Percentiles rank a stretch among this genome's conserved stretches.
Conservation (phyloP, 1,284 basidiomycete species). For the Pseudozyma sp. region DNA sequence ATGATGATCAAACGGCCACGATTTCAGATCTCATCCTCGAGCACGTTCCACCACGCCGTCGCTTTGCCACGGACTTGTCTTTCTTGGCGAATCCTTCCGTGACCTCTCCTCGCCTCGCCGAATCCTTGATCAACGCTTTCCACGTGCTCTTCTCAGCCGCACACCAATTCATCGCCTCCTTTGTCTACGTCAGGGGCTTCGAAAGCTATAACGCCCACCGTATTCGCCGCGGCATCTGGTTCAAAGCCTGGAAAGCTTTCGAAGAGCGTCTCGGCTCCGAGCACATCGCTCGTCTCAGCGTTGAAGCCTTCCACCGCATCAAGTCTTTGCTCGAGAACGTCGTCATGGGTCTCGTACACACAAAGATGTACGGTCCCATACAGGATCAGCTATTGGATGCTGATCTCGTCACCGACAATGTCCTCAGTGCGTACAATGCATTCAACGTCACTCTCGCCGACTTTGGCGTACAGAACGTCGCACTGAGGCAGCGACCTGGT, state of each 20-base stretch:
- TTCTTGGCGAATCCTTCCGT: conserved; percentile 13
- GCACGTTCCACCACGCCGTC: conserved; percentile 12
- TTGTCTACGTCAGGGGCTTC: conserved; percentile 50
- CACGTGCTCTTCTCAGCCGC: conserved; percentile 23
- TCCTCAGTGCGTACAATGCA: conserved; percentile 29
- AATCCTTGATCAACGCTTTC: conserved; percentile 20
- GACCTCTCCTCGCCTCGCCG: conserved; percentile 4
- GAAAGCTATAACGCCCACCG: conserved; percentile 49
- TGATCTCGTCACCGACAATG: conserved; percentile 31
- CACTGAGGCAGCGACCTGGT: conserved; percentile 26
- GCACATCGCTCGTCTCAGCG: conserved; percentile 26
- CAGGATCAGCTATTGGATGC: conserved; percentile 26
- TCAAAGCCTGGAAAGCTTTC: conserved; percentile 45
- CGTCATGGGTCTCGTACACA: conserved; percentile 47
- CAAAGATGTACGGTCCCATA: conserved; percentile 45
- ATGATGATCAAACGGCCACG: background rate
- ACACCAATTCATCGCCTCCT: conserved; percentile 44
- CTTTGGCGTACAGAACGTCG: conserved; percentile 21
- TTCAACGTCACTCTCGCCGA: conserved; percentile 27
- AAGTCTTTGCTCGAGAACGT: conserved; percentile 44
- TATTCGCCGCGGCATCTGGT: conserved; percentile 48
- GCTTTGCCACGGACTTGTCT: conserved; percentile 16
- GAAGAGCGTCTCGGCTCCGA: conserved; percentile 34
- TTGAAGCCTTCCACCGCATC: conserved; percentile 36
- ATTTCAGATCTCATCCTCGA: conserved; percentile 25